Base-by-base conservation (phyloP, 208 protist species). In the Leishmania arabica region DNA sequence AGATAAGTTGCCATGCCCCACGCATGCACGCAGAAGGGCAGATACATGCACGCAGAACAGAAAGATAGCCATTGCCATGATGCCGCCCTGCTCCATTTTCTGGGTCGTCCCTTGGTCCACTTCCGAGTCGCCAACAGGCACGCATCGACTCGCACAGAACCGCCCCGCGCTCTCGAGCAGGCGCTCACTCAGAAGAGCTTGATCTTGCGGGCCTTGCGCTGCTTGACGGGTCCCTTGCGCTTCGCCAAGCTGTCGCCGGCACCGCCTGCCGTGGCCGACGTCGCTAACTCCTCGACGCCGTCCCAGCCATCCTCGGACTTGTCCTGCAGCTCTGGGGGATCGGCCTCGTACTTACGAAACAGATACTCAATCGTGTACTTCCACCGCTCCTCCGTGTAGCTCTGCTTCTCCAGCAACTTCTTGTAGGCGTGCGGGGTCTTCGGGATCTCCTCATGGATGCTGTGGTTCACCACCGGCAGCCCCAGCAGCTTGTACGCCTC, bases 311-410 rank as follows among this genome's bases (percentile, higher is more conserved):
- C 91, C 75, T 93, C 89, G 13, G 92, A 75, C 64, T 81, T 82
- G 77, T 96, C 93, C 31, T 88, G 79, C 73, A 98, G 89, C 86
- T 97, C 92, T 51, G 93, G 92, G 15, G 95, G 95, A 27, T 92
- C 93, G 7, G 75, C 88, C 79, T 93, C 92, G 83, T 98, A 96
- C 75, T 93, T 89, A n/a, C 93, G 89, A 69, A 97, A 98, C 27
- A 98, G 85, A 70, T 95, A 97, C 78, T 98, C 95, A 31, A 98
- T 95, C 2, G 92, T 87, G 88, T 97, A 98, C 83, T 93, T 94
- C 93, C 95, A 98, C 45, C 91, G 81, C 89, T 98, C 93, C 85
- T 98, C 95, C 47, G 91, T 86, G 83, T 95, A 98, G 79, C 87
- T 90, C 82, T 98, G 93, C 85, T 95, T 94, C 78, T 94, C 91